Conservation (phyloP, 2,329 filamentous ascomycete genomes). For the Magnaporthiopsis incrustans region DNA sequence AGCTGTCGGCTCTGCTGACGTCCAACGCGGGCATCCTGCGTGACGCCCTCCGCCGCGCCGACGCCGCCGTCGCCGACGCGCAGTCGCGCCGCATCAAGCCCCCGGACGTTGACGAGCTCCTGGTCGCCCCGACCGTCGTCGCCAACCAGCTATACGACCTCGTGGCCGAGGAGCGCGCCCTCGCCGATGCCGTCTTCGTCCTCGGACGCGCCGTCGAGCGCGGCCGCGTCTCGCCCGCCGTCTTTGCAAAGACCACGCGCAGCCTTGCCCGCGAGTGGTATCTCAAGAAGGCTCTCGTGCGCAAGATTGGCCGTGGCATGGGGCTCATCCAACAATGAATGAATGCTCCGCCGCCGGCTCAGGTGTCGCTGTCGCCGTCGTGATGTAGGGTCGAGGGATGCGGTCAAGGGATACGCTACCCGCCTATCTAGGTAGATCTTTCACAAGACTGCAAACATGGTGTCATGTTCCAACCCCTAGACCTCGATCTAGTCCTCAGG, state of each 20-base stretch:
- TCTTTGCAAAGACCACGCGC: conserved; percentile 72
- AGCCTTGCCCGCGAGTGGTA: conserved; percentile 73
- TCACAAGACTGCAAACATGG: not conserved
- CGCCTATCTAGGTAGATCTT: no score
- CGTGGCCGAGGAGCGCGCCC: conserved; percentile 79
- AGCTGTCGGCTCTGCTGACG: conserved; percentile 61
- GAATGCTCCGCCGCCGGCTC: not conserved
- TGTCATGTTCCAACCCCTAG: not conserved
- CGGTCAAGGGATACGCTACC: no score
- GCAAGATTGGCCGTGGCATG: conserved; percentile 72
- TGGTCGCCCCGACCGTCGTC: conserved; percentile 90
- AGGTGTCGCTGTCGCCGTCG: not conserved
- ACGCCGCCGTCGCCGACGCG: conserved; percentile 30
- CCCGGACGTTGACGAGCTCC: conserved; percentile 78
- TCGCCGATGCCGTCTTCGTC: conserved; percentile 81
- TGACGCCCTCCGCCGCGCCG: conserved; percentile 69
- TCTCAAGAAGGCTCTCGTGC: conserved; percentile 70
- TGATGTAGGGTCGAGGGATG: not conserved
- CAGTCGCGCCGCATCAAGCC: not conserved
- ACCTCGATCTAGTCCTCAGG: not conserved
- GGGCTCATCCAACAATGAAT: conserved; percentile 37
- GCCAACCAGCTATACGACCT: conserved; percentile 86
- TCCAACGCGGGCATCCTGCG: conserved; percentile 74
- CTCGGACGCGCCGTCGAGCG: conserved; percentile 66
- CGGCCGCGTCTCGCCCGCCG: conserved; percentile 61